Base-by-base conservation (phyloP, 805 yeast genomes). In the Komagataella populi region DNA sequence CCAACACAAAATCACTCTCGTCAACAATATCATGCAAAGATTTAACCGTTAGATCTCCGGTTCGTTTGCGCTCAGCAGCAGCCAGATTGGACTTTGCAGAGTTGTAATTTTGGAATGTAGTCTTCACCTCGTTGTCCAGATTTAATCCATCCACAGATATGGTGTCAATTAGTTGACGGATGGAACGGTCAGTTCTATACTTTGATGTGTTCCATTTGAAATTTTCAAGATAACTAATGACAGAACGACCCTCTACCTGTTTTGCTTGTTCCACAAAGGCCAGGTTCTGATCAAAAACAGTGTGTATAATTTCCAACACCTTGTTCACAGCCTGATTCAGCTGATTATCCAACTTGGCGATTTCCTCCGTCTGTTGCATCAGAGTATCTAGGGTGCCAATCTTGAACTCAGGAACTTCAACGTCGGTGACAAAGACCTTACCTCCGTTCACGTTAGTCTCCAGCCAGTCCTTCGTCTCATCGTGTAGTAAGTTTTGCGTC, bases 331-430 rank as follows among this genome's bases (percentile, higher is more conserved):
- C 77, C 6, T 73, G 69, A 46, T 76, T 77, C 62, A 91, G 74
- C 66, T 87, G 93, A n/a, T 71, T 70, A 68, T 93, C 99, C 51
- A 83, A 70, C 64, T 88, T 90, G 46, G 78, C 70, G 53, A 93
- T 75, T 61, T 91, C 98, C 61, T 93, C 99, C 64, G 90, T 81
- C 67, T 90, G 90, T 59, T 84, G 81, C 51, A 93, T 95, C 54
- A 93, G 75, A 30, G 89, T 83, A 67, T 93, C 99, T 62, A 93
- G 76, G 10, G 98, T 90, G 24, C 97, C 97, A 55, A 93, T 87
- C 66, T 93, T 91, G 68, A 93, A 91, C 55, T 75, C 80, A 6
- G 98, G 98, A 50, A 89, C 72, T 43, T 72, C 70, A 53, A 85
- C 77, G 52, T 74, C 70, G 51, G 73, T 65, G 39, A 87, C 71